Conservation (phyloP, 2,329 filamentous ascomycete genomes). For the Emydomyces testavorans region DNA sequence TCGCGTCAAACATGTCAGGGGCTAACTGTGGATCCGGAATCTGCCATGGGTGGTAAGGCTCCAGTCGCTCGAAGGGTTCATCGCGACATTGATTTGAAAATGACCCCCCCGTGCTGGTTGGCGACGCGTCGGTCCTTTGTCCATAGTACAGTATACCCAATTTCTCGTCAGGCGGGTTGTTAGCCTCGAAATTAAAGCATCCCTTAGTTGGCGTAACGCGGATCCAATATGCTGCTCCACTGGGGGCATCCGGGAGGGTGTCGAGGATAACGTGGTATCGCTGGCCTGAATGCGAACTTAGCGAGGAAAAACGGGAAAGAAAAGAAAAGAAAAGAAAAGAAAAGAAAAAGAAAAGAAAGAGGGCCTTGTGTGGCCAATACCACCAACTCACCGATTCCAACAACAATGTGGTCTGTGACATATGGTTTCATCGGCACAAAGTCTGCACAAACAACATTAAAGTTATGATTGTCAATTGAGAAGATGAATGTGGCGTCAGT, state of each 20-base stretch:
- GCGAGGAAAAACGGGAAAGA: not conserved
- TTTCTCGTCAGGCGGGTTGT: constrained; percentile 35
- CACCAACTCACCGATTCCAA: constrained; percentile 33
- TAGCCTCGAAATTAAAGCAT: constrained; percentile 29
- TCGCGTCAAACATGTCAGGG: constrained; percentile 5
- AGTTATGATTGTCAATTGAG: constrained; percentile 41
- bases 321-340: too few relatives aligned
- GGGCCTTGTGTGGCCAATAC: not conserved
- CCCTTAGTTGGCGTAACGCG: constrained; percentile 35
- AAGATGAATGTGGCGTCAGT: constrained; percentile 44
- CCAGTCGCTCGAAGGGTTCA: constrained; percentile 16
- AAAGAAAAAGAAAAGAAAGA: not conserved
- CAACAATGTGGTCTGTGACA: constrained; percentile 35
- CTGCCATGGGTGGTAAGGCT: constrained; percentile 14
- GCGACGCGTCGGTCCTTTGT: constrained; percentile 12
- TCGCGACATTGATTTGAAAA: constrained; percentile 22
- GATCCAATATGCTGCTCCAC: constrained; percentile 30
- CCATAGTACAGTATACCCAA: constrained; percentile 40
- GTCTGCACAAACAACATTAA: constrained; percentile 49
- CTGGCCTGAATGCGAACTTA: constrained; percentile 22
- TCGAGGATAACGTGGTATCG: constrained; percentile 31
- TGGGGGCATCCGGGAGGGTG: constrained; percentile 14
- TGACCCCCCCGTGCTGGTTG: constrained; percentile 17
- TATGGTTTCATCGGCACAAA: constrained; percentile 49
- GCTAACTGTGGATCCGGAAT: constrained; percentile 12